Conservation (phyloP, 1,284 basidiomycete species). For the Apiotrichum siamense region DNA sequence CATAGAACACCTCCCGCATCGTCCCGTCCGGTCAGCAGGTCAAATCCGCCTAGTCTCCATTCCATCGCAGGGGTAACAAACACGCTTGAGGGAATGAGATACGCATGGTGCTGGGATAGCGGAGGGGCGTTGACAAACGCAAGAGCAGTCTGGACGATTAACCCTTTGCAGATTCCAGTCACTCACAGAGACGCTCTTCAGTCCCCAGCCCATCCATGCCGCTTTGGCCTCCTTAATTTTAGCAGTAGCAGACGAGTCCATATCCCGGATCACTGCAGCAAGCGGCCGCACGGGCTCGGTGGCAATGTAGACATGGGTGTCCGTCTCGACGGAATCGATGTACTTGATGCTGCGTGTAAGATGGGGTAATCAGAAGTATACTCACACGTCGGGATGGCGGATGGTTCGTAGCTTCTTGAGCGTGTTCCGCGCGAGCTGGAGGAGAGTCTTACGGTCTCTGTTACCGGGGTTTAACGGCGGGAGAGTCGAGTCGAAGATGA, state of each 20-base stretch:
- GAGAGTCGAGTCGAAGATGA: constrained; percentile 69
- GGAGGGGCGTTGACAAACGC: constrained; percentile 85
- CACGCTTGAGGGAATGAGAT: constrained; percentile 65
- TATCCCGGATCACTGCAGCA: constrained; percentile 58
- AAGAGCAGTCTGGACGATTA: constrained; percentile 63
- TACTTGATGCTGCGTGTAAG: constrained; percentile 61
- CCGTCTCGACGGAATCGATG: constrained; percentile 85
- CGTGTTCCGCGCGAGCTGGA: constrained; percentile 82
- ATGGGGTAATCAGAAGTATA: not conserved
- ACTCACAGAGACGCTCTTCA: constrained; percentile 80
- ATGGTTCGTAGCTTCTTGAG: constrained; percentile 84
- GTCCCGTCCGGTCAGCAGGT: constrained; percentile 60
- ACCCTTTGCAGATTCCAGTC: not conserved
- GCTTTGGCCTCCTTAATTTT: constrained; percentile 60
- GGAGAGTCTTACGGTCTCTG: constrained; percentile 55
- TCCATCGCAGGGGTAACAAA: constrained; percentile 80
- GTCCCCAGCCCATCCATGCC: constrained; percentile 91
- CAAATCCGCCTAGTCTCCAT: constrained; percentile 94
- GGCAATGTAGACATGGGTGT: constrained; percentile 81
- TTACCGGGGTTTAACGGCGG: constrained; percentile 45
- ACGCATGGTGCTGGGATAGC: constrained; percentile 79
- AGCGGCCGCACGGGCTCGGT: constrained; percentile 86
- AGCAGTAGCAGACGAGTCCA: constrained; percentile 44
- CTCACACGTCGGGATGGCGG: constrained; percentile 80
- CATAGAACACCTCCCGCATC: constrained; percentile 48